Conservation (phyloP, 192 early-diverging fungal species). For the Coemansia sp. region DNA sequence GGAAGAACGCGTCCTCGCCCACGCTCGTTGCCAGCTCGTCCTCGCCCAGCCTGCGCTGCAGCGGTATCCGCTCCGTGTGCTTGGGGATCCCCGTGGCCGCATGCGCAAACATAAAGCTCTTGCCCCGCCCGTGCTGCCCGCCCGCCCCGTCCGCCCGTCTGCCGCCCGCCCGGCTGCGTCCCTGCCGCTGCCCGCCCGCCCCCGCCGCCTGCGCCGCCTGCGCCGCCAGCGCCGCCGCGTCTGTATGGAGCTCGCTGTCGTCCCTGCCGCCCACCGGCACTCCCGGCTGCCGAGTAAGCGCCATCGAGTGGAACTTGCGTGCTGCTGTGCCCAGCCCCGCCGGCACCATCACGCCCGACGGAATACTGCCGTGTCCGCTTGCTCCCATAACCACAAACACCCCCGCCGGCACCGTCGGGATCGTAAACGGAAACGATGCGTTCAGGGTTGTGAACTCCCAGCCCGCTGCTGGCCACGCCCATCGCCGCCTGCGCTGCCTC, state of each 20-base stretch:
- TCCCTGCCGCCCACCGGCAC: conserved; percentile 30
- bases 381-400: no score
- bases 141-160: conserved; percentile 28
- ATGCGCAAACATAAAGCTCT: conserved; percentile 60
- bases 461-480: conserved; percentile 27
- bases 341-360: conserved; percentile 46
- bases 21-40: conserved; percentile 66
- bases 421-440: conserved; percentile 50
- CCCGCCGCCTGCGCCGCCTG: conserved; percentile 14
- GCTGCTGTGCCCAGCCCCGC: conserved; percentile 46
- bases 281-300: conserved; percentile 44
- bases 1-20: conserved; percentile 95
- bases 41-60: conserved; percentile 13
- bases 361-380: conserved; percentile 20
- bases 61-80: conserved; percentile 40
- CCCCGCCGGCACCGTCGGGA: conserved; percentile 40
- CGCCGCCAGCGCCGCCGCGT: conserved; percentile 15
- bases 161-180: neutral
- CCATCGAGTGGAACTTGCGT: conserved; percentile 51
- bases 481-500: conserved; percentile 18
- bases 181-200: conserved; percentile 1
- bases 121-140: conserved; percentile 16
- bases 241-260: conserved; percentile 10
- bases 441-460: conserved; percentile 54
- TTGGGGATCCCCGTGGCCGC: conserved; percentile 61